Conservation (phyloP, 768 basidiomycete species). For the Fistulinella prunicolor region DNA sequence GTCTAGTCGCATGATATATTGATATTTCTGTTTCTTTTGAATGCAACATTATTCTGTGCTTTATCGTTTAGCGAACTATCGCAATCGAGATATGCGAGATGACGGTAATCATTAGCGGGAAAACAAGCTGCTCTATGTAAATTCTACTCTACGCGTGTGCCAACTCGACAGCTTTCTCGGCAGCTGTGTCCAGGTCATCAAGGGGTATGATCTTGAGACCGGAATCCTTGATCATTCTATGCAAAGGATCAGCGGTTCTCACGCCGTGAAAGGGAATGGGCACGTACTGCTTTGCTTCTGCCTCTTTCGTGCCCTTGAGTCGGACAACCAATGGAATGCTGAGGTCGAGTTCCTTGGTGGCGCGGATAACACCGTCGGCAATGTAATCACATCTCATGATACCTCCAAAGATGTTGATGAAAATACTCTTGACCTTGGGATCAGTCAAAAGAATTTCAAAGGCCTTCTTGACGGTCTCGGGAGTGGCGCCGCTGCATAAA, state of each 20-base stretch:
- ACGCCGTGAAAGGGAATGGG: background rate
- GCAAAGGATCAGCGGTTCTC: constrained; percentile 5
- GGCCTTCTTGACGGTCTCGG: constrained; percentile 99
- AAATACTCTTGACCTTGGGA: constrained; percentile 94
- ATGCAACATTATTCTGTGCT: constrained; percentile 22
- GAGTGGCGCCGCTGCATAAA: constrained; percentile 81
- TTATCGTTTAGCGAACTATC: background rate
- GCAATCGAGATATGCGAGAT: background rate
- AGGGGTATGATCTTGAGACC: constrained; percentile 92
- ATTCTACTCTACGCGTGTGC: constrained; percentile 44
- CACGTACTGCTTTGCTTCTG: constrained; percentile 89
- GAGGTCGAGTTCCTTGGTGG: constrained; percentile 86
- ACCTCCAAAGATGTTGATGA: constrained; percentile 97
- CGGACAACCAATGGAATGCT: constrained; percentile 89
- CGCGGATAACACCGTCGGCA: constrained; percentile 97
- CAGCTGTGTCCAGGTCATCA: constrained; percentile 91
- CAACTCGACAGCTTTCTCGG: constrained; percentile 71
- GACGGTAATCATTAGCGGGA: constrained; percentile 14
- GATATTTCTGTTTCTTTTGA: constrained; percentile 27
- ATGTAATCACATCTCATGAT: constrained; percentile 99
- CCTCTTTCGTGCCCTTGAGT: constrained; percentile 95
- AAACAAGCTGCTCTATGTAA: constrained; percentile 18
- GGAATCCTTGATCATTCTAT: constrained; percentile 89
- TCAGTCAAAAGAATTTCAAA: constrained; percentile 93
- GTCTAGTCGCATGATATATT: constrained; percentile 32